phyloP scores from a whole-genome alignment of 2,329 filamentous ascomycete genomes.

The Exophiala aquamarina region DNA sequence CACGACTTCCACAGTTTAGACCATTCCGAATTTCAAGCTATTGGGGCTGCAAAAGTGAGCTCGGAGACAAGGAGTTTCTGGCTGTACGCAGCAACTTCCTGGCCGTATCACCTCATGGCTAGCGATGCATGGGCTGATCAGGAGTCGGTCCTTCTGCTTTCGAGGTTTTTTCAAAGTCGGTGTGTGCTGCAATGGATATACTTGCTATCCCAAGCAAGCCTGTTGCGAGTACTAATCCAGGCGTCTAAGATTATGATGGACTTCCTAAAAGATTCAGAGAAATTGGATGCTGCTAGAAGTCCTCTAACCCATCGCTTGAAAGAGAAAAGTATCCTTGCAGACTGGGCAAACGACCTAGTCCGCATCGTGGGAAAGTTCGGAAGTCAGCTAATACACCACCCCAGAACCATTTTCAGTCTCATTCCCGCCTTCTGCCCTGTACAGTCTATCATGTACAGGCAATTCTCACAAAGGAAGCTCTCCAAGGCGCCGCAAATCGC shows the following conservation, averaged over 20 bases:
- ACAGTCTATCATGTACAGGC: conserved; percentile 36
- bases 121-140: conserved; percentile 1
- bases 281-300: conserved; percentile 20
- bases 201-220: conserved; percentile 25
- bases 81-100: conserved; percentile 21
- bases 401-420: conserved; percentile 37
- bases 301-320: conserved; percentile 18
- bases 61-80: conserved; percentile 1
- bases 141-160: conserved; percentile 6
- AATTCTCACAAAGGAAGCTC: conserved; percentile 28
- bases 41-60: background rate
- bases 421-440: conserved; percentile 42
- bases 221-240: conserved; percentile 31
- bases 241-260: conserved; percentile 29
- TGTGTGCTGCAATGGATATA: conserved; percentile 37
- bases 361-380: conserved; percentile 40
- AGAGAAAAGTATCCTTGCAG: conserved; percentile 29
- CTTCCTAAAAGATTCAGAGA: conserved; percentile 10
- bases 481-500: conserved; percentile 19
- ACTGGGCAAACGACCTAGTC: conserved; percentile 37
- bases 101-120: conserved; percentile 17
- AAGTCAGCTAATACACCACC: conserved; percentile 26
- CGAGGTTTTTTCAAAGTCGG: conserved; percentile 11
- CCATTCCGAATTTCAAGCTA: background rate
- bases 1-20: background rate